A percentile compares a stretch with the other conserved stretches of the same genome.
Evolutionary conservation across 768 basidiomycete genomes (phyloP).

Genomic region (Phaffia tasmanica): DNA sequence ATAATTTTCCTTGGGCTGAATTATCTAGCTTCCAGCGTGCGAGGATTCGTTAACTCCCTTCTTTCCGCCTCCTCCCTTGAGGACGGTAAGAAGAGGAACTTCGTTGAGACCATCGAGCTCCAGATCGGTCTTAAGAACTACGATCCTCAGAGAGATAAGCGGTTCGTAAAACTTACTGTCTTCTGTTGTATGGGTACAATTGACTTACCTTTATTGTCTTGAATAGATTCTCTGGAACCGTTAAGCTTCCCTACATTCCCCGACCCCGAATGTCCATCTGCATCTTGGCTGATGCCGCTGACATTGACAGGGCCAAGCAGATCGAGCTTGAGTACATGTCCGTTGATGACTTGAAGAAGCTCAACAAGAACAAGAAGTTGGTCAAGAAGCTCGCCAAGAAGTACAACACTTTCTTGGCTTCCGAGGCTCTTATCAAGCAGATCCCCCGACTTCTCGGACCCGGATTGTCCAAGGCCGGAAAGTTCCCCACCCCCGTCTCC

Average conservation of each 20-base stretch:
- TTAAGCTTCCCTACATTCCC: conserved; percentile 93
- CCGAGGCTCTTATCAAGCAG: conserved; percentile 96
- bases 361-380: conserved; percentile 99
- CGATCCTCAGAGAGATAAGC: conserved; percentile 99
- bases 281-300: conserved; percentile 97
- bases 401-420: conserved; percentile 96
- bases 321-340: conserved; percentile 92
- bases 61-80: conserved; percentile 72
- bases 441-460: conserved; percentile 99
- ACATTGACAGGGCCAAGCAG: conserved; percentile 97
- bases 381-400: conserved; percentile 99
- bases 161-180: conserved; percentile 35
- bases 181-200: not conserved
- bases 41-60: conserved; percentile 87
- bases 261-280: conserved; percentile 99
- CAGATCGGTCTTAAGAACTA: conserved; percentile 98
- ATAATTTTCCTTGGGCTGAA: too few relatives aligned
- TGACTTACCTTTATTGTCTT: not conserved
- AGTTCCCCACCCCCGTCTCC: conserved; percentile 95
- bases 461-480: conserved; percentile 99
- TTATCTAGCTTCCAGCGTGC: conserved; percentile 97
- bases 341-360: conserved; percentile 99
- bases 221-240: conserved; percentile 82
- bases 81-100: conserved; percentile 65
- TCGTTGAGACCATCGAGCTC: conserved; percentile 87